These are phyloP conservation scores for Waltiozyma sp. DNA, from an alignment of 1,139 yeast species.

Conservation along the genomic window DNA sequence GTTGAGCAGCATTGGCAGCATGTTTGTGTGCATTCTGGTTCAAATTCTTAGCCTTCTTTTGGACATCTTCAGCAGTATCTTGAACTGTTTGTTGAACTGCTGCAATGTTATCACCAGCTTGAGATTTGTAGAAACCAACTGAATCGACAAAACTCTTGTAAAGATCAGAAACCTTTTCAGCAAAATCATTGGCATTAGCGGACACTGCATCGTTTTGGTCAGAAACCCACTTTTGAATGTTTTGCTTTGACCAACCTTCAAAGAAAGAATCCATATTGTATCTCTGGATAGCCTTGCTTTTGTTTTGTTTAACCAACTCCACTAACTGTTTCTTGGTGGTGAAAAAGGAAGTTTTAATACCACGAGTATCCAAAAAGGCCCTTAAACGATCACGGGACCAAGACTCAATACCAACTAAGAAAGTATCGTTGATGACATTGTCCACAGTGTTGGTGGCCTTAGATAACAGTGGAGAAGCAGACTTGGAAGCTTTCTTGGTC, in stretches of 20 bases:
- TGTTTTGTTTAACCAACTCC: conserved; percentile 34
- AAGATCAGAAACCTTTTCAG: conserved; percentile 21
- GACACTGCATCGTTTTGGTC: conserved; percentile 25
- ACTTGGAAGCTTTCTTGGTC: conserved; percentile 21
- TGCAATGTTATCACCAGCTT: conserved; percentile 10
- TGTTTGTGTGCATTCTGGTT: background rate
- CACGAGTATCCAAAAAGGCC: conserved; percentile 42
- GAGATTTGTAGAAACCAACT: conserved; percentile 6
- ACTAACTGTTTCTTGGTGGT: conserved; percentile 36
- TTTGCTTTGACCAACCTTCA: conserved; percentile 34
- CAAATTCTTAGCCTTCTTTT: conserved; percentile 2
- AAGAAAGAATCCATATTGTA: conserved; percentile 28
- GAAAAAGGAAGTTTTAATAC: conserved; percentile 33
- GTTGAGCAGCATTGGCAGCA: conserved; percentile 13
- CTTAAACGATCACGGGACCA: conserved; percentile 41
- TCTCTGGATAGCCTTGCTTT: conserved; percentile 29
- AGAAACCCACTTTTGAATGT: conserved; percentile 29
- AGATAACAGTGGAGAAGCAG: conserved; percentile 22
- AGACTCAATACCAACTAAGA: conserved; percentile 32
- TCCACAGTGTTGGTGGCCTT: conserved; percentile 22
- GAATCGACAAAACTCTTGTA: conserved; percentile 9
- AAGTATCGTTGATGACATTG: conserved; percentile 33
- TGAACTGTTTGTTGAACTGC: conserved; percentile 6
- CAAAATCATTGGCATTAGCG: conserved; percentile 28
- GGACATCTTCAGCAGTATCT: conserved; percentile 1